Evolutionary conservation across 1,284 basidiomycete genomes (phyloP).

Genomic region (Cystobasidium pallidum): DNA sequence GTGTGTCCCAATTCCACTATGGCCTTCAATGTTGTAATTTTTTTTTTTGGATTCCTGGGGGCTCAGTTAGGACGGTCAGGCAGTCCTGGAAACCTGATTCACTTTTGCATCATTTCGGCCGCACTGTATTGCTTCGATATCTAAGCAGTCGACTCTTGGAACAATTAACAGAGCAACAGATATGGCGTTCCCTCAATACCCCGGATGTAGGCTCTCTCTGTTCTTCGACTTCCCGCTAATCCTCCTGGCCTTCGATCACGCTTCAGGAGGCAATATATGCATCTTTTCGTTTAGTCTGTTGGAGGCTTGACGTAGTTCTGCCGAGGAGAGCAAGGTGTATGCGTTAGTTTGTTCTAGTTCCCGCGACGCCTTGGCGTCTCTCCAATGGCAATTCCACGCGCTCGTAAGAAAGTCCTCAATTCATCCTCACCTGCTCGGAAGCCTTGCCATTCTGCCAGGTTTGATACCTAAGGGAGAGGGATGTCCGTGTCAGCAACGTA

Average conservation of each 20-base stretch:
- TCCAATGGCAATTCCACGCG: not conserved
- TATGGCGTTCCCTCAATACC: not conserved
- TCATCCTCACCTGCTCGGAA: conserved; percentile 40
- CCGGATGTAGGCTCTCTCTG: not conserved
- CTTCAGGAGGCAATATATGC: not conserved
- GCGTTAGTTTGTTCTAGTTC: not conserved
- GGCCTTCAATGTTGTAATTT: no score
- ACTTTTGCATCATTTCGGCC: not conserved
- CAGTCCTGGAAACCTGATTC: no score
- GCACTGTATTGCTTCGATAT: not conserved
- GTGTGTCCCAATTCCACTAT: no score
- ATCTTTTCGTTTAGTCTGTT: conserved; percentile 2
- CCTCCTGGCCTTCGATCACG: conserved; percentile 10
- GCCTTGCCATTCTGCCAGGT: conserved; percentile 38
- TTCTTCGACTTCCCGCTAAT: not conserved
- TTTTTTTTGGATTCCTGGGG: no score
- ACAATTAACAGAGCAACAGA: not conserved
- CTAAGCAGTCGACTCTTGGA: no score
- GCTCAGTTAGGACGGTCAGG: no score
- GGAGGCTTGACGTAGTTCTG: conserved; percentile 43
- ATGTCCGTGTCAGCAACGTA: not conserved
- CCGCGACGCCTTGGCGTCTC: not conserved
- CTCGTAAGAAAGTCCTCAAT: not conserved
- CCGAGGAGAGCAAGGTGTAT: not conserved
- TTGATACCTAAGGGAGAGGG: conserved; percentile 25